Conservation (phyloP, 495 filamentous ascomycete species). For the Sporormia fimetaria region DNA sequence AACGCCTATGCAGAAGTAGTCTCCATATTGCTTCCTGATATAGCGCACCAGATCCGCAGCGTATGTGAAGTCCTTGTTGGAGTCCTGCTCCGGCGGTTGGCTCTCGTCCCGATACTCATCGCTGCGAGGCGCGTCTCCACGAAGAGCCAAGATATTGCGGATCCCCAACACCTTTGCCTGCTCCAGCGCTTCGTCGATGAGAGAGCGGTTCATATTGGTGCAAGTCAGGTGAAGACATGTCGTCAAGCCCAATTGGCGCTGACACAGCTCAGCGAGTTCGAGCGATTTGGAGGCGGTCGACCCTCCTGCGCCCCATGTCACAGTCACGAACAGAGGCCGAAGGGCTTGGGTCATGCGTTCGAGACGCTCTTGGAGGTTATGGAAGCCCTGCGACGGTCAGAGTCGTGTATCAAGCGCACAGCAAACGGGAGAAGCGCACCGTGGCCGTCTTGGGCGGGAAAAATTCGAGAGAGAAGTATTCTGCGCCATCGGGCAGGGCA, state of each 20-base stretch:
- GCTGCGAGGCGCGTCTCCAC: conserved; percentile 84
- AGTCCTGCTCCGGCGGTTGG: conserved; percentile 44
- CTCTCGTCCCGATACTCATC: conserved; percentile 61
- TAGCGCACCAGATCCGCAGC: conserved; percentile 85
- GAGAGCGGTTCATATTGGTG: conserved; percentile 83
- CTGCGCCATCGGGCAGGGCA: conserved; percentile 65
- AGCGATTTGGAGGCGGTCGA: conserved; percentile 82
- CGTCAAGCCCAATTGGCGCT: conserved; percentile 78
- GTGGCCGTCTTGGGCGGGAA: conserved; percentile 94
- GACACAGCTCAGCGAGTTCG: conserved; percentile 90
- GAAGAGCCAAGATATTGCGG: conserved; percentile 83
- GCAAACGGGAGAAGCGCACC: conserved; percentile 36
- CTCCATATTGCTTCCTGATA: conserved; percentile 70
- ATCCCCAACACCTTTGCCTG: conserved; percentile 88
- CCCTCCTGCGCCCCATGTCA: conserved; percentile 96
- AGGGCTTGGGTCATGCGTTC: conserved; percentile 89
- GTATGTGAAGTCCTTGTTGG: conserved; percentile 74
- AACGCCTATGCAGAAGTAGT: conserved; percentile 96
- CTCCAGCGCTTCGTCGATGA: conserved; percentile 83
- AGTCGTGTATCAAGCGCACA: too few relatives aligned
- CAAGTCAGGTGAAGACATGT: conserved; percentile 95
- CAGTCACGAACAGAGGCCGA: conserved; percentile 86
- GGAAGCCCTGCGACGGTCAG: conserved; percentile 57
- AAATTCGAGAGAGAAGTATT: conserved; percentile 96
- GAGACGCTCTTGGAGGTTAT: conserved; percentile 83